Evolutionary conservation across 495 filamentous ascomycete genomes (phyloP), one percentile per base, ranked within the genome.

Genomic region (Lasiosphaeria ovina): DNA sequence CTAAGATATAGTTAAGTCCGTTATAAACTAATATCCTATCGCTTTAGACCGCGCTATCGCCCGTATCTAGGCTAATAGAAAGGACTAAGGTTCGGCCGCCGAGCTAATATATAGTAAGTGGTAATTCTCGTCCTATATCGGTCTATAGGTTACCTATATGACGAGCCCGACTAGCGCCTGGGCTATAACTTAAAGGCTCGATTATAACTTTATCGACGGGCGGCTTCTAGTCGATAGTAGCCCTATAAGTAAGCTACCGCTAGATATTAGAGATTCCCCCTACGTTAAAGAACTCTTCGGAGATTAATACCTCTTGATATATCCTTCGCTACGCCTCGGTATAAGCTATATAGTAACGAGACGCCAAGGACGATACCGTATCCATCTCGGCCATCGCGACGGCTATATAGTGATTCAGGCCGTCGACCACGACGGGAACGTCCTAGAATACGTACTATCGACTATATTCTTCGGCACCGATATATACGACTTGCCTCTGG

Each of bases 191-290:
- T 11, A 40, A 11, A 40, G 36, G 11, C 6, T 40, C 6, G 6
- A 40, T 11, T 40, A 40, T 11, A 40, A 40, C 11, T 40, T 40
- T 11, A 40, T 40, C 11, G 36, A 40, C 11, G 36, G 36, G 6
- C 36, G 36, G 31, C 58, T 86, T 0, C 62, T 84, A 0, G 70
- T 86, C 1, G 71, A 83, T 51, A 76, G 79, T 0, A 72, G 77
- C 44, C 75, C 76, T 0, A 53, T 80, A 11, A 11, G 36, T 11
- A 40, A 40, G 36, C 36, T 40, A 11, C 36, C 66, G 6, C n/a
- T 52, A 0, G 60, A 70, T 3, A 64, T 84, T 4, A 68, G 74
- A 34, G 66, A 75, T 40, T 40, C 36, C 36, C 6, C 6, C 6
- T 6, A 40, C 36, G 36, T 40, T 11, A 40, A 40, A 11, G 11